These are phyloP conservation scores for Selenicereus undatus DNA, from an alignment of 148 eudicot species.

Conservation along the genomic window DNA sequence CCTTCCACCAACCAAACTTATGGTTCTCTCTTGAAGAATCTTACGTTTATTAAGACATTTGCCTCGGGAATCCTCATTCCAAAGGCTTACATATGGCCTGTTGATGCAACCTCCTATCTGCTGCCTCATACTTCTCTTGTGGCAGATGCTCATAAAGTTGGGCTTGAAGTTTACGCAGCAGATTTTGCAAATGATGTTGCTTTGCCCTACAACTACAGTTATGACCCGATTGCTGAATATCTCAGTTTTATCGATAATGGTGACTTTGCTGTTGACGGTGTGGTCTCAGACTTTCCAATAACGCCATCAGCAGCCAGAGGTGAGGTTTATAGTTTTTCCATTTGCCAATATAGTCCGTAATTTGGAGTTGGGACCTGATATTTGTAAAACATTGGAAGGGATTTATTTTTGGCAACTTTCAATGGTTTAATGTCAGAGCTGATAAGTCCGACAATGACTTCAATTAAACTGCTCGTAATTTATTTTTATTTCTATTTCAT, in stretches of 20 bases:
- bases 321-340: slow-evolving; percentile 19
- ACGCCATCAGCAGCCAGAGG: slow-evolving; percentile 81
- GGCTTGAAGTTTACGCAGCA: slow-evolving; percentile 68
- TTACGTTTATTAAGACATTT: slow-evolving; percentile 70
- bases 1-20: slow-evolving; percentile 77
- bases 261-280: slow-evolving; percentile 82
- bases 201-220: slow-evolving; percentile 73
- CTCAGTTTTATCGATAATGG: slow-evolving; percentile 66
- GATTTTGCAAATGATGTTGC: slow-evolving; percentile 71
- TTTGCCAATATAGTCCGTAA: not conserved
- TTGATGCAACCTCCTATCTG: slow-evolving; percentile 46
- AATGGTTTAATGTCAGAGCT: not conserved
- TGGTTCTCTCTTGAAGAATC: slow-evolving; percentile 59
- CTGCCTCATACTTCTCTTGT: slow-evolving; percentile 66
- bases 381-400: not conserved
- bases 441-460: not conserved
- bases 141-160: slow-evolving; percentile 75
- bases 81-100: slow-evolving; percentile 81
- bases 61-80: slow-evolving; percentile 92
- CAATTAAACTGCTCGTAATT: not conserved
- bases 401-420: not conserved
- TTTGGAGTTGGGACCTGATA: not conserved
- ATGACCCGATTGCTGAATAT: slow-evolving; percentile 74
- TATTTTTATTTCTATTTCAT: not conserved
- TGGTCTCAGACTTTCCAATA: slow-evolving; percentile 79